Evolutionary conservation across 192 early-diverging fungal species (phyloP).

Genomic region (Radiomyces spectabilis): DNA sequence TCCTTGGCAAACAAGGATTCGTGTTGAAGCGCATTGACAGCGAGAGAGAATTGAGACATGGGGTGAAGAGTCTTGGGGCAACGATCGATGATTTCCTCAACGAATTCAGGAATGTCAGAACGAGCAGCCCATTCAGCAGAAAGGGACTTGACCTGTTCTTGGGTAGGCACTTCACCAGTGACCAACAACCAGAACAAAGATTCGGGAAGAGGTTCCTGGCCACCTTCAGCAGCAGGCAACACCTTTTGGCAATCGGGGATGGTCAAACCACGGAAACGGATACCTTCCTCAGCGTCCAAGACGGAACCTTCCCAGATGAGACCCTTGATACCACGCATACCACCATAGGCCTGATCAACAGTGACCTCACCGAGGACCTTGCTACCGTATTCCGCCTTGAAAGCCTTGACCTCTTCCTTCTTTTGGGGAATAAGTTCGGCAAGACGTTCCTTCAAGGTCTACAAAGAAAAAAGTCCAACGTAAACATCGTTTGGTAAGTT

Average conservation of each 20-base stretch:
- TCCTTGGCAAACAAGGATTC: constrained; percentile 96
- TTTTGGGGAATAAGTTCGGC: constrained; percentile 91
- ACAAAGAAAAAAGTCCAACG: neutral
- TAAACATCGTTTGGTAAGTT: neutral
- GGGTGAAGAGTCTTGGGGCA: constrained; percentile 99
- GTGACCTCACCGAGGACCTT: constrained; percentile 92
- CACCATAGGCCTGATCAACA: constrained; percentile 97
- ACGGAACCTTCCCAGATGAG: constrained; percentile 98
- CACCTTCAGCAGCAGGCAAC: constrained; percentile 83
- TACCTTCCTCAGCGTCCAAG: constrained; percentile 96
- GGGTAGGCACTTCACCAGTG: constrained; percentile 94
- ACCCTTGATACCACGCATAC: constrained; percentile 99
- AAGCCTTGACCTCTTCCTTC: constrained; percentile 90
- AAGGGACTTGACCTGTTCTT: constrained; percentile 81
- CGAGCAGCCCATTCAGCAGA: constrained; percentile 97
- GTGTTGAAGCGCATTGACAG: constrained; percentile 95
- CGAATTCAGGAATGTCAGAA: constrained; percentile 84
- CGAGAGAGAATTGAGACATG: constrained; percentile 97
- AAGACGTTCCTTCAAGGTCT: constrained; percentile 92
- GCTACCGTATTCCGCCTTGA: constrained; percentile 86
- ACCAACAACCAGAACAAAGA: constrained; percentile 97
- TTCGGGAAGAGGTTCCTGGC: constrained; percentile 94
- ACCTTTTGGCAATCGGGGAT: constrained; percentile 94
- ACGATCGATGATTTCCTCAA: constrained; percentile 95
- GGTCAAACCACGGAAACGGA: constrained; percentile 93